Evolutionary conservation across 257 asterid species (phyloP).

Genomic region (Ehretia macrophylla): DNA sequence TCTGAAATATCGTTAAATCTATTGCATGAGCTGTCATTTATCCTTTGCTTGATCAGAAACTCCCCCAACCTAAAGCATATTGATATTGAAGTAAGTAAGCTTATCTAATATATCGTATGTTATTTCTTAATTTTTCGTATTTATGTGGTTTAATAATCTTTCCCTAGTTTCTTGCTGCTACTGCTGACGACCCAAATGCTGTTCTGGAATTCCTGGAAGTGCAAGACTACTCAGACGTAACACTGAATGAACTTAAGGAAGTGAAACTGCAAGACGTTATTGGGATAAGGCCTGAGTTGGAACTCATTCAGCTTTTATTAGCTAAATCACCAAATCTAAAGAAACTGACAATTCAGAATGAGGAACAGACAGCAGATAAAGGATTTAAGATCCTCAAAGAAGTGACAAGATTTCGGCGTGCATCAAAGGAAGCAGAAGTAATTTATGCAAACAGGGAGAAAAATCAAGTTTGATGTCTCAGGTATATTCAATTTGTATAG

Average conservation of each 20-base stretch:
- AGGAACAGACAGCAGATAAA: neutral
- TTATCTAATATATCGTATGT: neutral
- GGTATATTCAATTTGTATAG: too few species aligned
- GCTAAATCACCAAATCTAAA: conserved; percentile 7
- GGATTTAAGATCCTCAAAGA: neutral
- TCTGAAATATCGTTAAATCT: conserved; percentile 1
- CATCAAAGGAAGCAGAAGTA: neutral
- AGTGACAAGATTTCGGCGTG: neutral
- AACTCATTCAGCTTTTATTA: conserved; percentile 10
- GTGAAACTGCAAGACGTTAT: conserved; percentile 8
- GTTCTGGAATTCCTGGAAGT: neutral
- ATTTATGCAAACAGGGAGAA: neutral
- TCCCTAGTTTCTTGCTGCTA: neutral
- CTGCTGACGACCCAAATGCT: neutral
- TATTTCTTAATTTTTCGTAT: neutral
- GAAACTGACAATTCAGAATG: conserved; percentile 4
- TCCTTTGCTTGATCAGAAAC: conserved; percentile 16
- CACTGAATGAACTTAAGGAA: conserved; percentile 8
- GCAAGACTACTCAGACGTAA: conserved; percentile 5
- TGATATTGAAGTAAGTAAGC: conserved; percentile 1
- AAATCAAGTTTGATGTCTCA: neutral
- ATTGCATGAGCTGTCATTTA: neutral
- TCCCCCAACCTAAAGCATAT: conserved; percentile 11
- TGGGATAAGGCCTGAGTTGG: conserved; percentile 4
- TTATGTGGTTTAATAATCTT: neutral